phyloP scores from a whole-genome alignment of 2,329 filamentous ascomycete species.

The Botrytis pseudocinerea region DNA sequence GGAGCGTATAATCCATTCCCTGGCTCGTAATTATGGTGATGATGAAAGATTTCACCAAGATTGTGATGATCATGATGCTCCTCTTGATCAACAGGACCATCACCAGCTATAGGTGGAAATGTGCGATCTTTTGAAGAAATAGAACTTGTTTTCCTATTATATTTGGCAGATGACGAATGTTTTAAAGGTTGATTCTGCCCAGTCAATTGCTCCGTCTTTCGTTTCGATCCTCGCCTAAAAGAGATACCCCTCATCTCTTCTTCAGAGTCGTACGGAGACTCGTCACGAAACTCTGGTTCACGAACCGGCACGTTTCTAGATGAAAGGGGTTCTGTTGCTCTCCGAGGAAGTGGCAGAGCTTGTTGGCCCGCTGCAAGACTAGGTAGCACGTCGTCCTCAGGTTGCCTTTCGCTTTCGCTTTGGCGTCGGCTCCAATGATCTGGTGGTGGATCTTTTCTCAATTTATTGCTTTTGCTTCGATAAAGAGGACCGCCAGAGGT shows the following conservation, averaged over 20 bases:
- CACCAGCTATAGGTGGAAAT: slow-evolving; percentile 26
- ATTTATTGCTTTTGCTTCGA: slow-evolving; percentile 58
- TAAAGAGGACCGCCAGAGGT: slow-evolving; percentile 44
- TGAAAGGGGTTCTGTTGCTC: slow-evolving; percentile 5
- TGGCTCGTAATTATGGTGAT: slow-evolving; percentile 41
- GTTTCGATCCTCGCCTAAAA: slow-evolving; percentile 34
- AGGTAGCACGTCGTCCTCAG: slow-evolving; percentile 30
- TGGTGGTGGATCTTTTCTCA: slow-evolving; percentile 58
- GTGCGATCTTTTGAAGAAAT: slow-evolving; percentile 34
- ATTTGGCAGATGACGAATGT: slow-evolving; percentile 19
- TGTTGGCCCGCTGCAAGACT: slow-evolving; percentile 9
- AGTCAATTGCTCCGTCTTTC: slow-evolving; percentile 39
- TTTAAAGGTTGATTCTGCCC: slow-evolving; percentile 29
- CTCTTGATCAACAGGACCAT: background rate
- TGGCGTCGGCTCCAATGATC: slow-evolving; percentile 50
- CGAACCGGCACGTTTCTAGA: background rate
- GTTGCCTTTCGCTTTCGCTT: slow-evolving; percentile 47
- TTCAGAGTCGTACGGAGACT: slow-evolving; percentile 14
- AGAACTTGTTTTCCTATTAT: slow-evolving; percentile 27
- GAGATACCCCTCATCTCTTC: slow-evolving; percentile 26
- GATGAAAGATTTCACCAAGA: slow-evolving; percentile 38
- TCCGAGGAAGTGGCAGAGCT: background rate
- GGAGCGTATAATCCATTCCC: slow-evolving; percentile 58
- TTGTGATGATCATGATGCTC: slow-evolving; percentile 35
- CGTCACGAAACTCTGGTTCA: background rate